Evolutionary conservation across 768 basidiomycete genomes (phyloP).

Genomic region (Glaciozyma martinii): DNA sequence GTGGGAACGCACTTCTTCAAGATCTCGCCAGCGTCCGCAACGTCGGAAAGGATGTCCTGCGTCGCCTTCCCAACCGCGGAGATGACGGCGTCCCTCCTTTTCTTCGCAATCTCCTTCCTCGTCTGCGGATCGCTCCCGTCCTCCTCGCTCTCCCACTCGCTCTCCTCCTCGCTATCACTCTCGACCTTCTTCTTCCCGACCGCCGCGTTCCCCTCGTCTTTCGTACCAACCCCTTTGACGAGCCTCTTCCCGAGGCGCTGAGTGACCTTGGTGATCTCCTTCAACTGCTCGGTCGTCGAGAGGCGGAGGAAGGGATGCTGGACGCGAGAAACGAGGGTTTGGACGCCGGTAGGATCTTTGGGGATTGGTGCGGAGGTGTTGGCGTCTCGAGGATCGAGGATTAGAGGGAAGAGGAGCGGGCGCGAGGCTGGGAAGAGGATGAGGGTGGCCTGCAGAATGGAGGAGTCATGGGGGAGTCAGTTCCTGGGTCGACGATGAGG

Average conservation of each 20-base stretch:
- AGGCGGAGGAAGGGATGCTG: conserved; percentile 38
- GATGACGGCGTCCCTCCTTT: conserved; percentile 40
- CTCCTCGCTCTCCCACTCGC: conserved; percentile 25
- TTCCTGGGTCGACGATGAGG: too few species aligned
- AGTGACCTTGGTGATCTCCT: conserved; percentile 38
- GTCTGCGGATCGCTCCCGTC: conserved; percentile 18
- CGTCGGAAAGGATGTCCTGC: conserved; percentile 39
- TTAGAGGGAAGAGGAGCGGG: conserved; percentile 40
- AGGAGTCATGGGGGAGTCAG: too few species aligned
- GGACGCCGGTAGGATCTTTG: conserved; percentile 40
- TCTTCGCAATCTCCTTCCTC: conserved; percentile 22
- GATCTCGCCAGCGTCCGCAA: conserved; percentile 40
- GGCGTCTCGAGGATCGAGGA: conserved; percentile 38
- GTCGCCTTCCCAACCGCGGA: conserved; percentile 39
- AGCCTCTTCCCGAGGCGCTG: conserved; percentile 32
- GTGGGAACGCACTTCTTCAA: conserved; percentile 38
- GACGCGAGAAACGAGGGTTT: conserved; percentile 39
- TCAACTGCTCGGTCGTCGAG: conserved; percentile 41
- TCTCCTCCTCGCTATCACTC: conserved; percentile 38
- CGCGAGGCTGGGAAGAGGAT: conserved; percentile 39
- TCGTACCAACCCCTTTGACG: conserved; percentile 34
- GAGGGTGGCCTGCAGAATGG: conserved; percentile 25
- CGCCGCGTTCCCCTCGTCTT: conserved; percentile 38
- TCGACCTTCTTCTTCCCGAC: conserved; percentile 14
- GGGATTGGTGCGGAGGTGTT: conserved; percentile 43